Evolutionary conservation across 257 asterid genomes (phyloP).

Genomic region (Nicotiana attenuata): DNA sequence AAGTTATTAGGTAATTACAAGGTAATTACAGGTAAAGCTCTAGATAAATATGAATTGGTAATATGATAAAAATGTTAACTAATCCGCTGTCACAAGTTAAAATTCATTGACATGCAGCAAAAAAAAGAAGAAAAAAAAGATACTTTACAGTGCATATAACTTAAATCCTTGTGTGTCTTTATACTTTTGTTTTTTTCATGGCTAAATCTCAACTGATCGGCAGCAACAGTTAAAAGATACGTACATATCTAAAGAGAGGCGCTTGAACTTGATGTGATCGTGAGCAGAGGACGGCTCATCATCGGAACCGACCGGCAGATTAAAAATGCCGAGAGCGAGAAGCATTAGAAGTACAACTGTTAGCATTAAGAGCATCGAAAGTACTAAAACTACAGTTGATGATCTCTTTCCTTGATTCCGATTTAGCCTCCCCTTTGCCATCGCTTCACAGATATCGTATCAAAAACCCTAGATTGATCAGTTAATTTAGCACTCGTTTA

Average conservation of each 20-base stretch:
- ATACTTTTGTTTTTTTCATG: too few species aligned
- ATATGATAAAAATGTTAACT: too few species aligned
- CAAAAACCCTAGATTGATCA: neutral
- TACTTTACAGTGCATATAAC: too few species aligned
- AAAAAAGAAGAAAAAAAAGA: too few species aligned
- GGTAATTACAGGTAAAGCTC: too few species aligned
- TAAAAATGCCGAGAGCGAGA: slow-evolving; percentile 75
- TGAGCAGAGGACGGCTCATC: slow-evolving; percentile 29
- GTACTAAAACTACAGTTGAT: slow-evolving; percentile 55
- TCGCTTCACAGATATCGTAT: slow-evolving; percentile 4
- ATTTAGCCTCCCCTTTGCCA: slow-evolving; percentile 54
- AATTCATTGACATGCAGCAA: too few species aligned
- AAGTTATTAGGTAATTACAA: too few species aligned
- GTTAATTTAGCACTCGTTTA: neutral
- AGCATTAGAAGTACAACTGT: slow-evolving; percentile 70
- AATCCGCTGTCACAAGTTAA: too few species aligned
- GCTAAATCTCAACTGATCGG: neutral
- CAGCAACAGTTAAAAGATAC: neutral
- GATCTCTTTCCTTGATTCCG: slow-evolving; percentile 71
- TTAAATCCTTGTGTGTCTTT: too few species aligned
- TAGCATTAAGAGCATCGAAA: slow-evolving; percentile 66
- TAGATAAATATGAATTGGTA: too few species aligned
- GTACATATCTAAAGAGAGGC: slow-evolving; percentile 42
- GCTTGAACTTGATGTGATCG: slow-evolving; percentile 60
- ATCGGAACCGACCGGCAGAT: slow-evolving; percentile 61